Evolutionary conservation across 306 rosid species (phyloP), one percentile per base, ranked within the genome.

Genomic region (Canavalia gladiata): DNA sequence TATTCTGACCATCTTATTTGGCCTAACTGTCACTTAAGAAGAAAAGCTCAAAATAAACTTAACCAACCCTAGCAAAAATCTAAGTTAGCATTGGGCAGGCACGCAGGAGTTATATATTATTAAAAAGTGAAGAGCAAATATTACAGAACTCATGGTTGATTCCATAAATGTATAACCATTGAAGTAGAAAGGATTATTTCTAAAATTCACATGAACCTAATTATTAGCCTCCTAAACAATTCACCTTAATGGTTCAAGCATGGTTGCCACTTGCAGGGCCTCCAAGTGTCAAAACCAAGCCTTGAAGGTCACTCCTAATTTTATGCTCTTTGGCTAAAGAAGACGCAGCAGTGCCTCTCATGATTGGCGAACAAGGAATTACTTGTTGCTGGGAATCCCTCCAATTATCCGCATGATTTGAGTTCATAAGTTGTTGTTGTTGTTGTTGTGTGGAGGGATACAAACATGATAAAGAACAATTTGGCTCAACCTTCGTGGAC

Each of bases 271-370:
- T 88, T 7, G 91, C 89, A 45, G 99, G 97, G 33, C 97, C 96
- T 67, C 96, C 99, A 12, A 95, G 94, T 59, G 98, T 90, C 66
- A 95, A 86, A 77, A 88, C 87, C 82, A 95, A 90, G 30, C 94
- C 97, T 68, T 90, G 90, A 45, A 91, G 94, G 82, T 95, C 99
- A 81, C 86, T 89, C 87, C 86, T 88, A n/a, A 89, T 83, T 73
- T 89, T 89, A 29, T 88, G 87, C 54, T 91, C 94, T 64, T 64
- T 88, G 28, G 86, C 81, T 55, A 71, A 46, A 39, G 92, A 79
- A 0, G 60, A 8, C 7, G 67, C 8, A 8, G 83, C n/a, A 57
- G 75, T 55, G 9, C 86, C 81, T 84, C 90, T 84, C 42, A 83
- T 58, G 12, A 86, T 77, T 59, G 84, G 85, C 59, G 82, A 29